Base-by-base conservation (phyloP, 208 protist species). In the Acanthamoeba healyi region DNA sequence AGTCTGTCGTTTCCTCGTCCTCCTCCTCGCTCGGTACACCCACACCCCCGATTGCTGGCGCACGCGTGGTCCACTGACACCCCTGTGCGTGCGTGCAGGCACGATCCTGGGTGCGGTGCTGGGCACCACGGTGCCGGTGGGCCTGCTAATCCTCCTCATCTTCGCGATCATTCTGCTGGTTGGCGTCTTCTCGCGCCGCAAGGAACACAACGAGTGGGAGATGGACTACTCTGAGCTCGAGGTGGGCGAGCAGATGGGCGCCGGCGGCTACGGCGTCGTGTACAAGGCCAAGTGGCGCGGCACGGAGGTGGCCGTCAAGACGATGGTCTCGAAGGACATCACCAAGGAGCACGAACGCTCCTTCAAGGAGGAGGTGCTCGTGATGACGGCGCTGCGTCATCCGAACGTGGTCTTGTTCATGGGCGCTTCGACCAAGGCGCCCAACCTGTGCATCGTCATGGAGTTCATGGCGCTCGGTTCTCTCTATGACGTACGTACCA, bases 391-490 rank as follows among this genome's bases (percentile, higher is more conserved):
- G 70, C 34, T 96, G 22, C 44, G 79, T 7, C 95, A 96, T 36
- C 95, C 95, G 40, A 96, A 96, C 92, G 58, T 96, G 17, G 93
- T 95, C 3, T 44, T 96, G 32, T 96, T 95, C 74, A 95, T 96
- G 56, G 95, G 93, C 1, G 95, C 82, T 2, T 96, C 90, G 36
- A 74, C 81, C n/a, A 87, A 51, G 46, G 79, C 40, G 17, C 46
- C 46, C 24, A 51, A 87, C 79, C 26, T 87, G 79, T 51, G 46
- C 46, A 87, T 87, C 29, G 79, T 87, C 44, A 87, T 51, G 46
- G 79, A 87, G 79, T 61, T 29, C 46, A 87, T 87, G 79, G 14
- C 79, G 3, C 67, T 88, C 79, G 79, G 79, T 12, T 88, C 79
- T 2, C 79, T 88, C 44, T 88, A 61, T 88, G 51, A 63, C 36